A percentile compares a stretch with the other conserved stretches of the same genome.
Conservation (phyloP, 1,284 basidiomycete genomes). For the Pholiota adiposa region DNA sequence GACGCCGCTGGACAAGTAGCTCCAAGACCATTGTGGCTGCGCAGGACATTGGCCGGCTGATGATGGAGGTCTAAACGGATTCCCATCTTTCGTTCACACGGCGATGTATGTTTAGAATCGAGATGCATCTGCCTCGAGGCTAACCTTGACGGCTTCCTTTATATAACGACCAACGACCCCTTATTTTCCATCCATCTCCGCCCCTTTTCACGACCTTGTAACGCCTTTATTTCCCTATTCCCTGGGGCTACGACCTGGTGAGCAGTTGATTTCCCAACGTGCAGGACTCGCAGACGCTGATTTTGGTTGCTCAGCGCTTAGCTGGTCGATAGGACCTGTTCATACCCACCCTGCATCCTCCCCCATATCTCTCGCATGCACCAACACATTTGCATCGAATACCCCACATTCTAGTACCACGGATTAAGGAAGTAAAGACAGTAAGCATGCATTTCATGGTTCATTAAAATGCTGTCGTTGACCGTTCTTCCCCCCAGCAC, state of each 20-base stretch:
- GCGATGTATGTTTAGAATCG: background rate
- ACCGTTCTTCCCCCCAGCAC: background rate
- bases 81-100: background rate
- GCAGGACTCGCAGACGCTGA: background rate
- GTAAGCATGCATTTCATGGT: background rate
- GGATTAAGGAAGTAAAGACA: background rate
- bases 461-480: background rate
- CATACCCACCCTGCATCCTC: background rate
- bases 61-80: too few relatives aligned
- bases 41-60: too few relatives aligned
- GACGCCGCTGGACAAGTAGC: too few relatives aligned
- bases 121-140: background rate
- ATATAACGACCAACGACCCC: background rate
- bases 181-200: background rate
- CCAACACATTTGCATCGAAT: background rate
- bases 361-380: background rate
- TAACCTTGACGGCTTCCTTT: background rate
- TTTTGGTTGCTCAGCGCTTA: background rate
- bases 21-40: too few relatives aligned
- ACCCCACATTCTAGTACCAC: background rate
- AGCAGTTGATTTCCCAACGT: background rate
- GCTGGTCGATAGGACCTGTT: background rate
- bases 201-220: background rate
- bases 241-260: background rate
- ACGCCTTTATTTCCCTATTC: background rate